Evolutionary conservation across 176 grass and related monocot species (phyloP), one percentile per base, ranked within the genome.

Genomic region (Panicum miliaceum): DNA sequence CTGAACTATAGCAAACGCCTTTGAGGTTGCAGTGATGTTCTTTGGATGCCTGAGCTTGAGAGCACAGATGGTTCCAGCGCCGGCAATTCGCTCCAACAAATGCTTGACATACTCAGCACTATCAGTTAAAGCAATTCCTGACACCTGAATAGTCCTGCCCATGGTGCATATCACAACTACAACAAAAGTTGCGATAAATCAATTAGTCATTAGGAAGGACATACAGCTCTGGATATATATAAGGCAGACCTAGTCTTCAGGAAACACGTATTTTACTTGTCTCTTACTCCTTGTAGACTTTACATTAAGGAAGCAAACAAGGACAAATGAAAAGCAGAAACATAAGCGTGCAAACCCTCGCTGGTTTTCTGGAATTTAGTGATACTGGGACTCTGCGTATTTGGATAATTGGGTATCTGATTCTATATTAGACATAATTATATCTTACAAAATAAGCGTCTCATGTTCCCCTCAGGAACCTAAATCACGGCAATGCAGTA

Each of bases 1-100:
- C 82, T 97, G 95, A 86, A 97, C 92, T 46, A 97, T 52, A 36
- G 78, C 92, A 84, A 71, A 91, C 3, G 87, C 70, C 81, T 10
- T 94, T 73, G 95, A 93, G 54, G n/a, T 92, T 81, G 37, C 9
- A 80, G 70, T 77, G 26, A 88, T 10, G 5, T 48, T 68, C 84
- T 27, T 97, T 53, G 92, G 90, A 75, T 58, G 84, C 82, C 90
- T 86, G 63, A 97, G 82, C 78, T 97, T 97, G 79, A 94, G 14
- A 38, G 95, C 95, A 79, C 12, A 67, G 74, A 97, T 76, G 4
- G 87, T 84, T 50, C 89, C 89, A 57, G 73, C 8, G 3, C 92
- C 84, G 34, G 89, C 23, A 89, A 82, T 42, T 16, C 5, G 14
- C 76, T 97, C 95, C 83, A 97, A 84, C 37, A 85, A 79, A 32